Evolutionary conservation across 1,139 yeast species (phyloP).

Genomic region (Geotrichum aggregatum): DNA sequence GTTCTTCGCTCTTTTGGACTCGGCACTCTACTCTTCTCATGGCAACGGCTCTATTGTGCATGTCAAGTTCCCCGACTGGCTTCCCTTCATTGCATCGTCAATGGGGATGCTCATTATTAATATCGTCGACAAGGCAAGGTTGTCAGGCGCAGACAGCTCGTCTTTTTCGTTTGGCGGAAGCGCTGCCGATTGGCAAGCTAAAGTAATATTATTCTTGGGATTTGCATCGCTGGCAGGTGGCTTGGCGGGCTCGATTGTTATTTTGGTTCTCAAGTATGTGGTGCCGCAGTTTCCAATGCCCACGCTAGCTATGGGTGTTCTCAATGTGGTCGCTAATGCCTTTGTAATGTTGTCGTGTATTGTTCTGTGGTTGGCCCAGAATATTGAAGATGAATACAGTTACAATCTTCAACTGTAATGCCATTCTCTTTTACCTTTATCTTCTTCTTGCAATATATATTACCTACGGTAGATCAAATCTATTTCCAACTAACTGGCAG

Average conservation of each 20-base stretch:
- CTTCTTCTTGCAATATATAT: neutral
- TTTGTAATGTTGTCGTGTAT: constrained; percentile 84
- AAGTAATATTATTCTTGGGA: constrained; percentile 84
- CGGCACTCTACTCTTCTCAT: constrained; percentile 78
- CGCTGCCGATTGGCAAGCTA: constrained; percentile 86
- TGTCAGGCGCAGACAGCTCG: constrained; percentile 55
- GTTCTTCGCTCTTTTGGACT: constrained; percentile 84
- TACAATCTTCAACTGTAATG: constrained; percentile 73
- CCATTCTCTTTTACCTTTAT: neutral
- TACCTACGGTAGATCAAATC: constrained; percentile 1
- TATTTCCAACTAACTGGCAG: constrained; percentile 2
- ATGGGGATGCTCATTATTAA: constrained; percentile 90
- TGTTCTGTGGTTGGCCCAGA: constrained; percentile 86
- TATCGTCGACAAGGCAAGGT: constrained; percentile 79
- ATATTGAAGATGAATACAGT: constrained; percentile 91
- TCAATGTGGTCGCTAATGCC: constrained; percentile 77
- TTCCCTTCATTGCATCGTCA: constrained; percentile 83
- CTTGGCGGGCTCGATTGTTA: constrained; percentile 85
- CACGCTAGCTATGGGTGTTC: constrained; percentile 90
- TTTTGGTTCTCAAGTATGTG: constrained; percentile 76
- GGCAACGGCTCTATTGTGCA: constrained; percentile 84
- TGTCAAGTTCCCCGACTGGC: constrained; percentile 85
- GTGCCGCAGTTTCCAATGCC: constrained; percentile 77
- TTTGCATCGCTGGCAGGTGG: constrained; percentile 93
- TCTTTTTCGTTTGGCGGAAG: constrained; percentile 47